Evolutionary conservation across 345 rosid species (phyloP).

Genomic region (Boechera divaricarpa): DNA sequence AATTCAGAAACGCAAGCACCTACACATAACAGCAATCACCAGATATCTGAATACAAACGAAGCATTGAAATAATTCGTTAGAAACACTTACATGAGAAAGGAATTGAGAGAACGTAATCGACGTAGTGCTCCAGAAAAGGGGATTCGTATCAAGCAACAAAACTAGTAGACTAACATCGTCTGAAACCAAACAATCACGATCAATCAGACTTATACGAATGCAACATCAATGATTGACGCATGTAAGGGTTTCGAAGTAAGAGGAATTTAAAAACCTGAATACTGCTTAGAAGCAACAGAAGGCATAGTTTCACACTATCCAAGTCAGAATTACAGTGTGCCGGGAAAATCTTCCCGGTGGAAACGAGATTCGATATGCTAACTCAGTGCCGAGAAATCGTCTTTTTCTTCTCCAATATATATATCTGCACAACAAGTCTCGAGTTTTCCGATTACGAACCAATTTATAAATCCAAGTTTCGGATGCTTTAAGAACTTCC

Average conservation of each 20-base stretch:
- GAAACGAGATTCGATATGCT: slow-evolving; percentile 16
- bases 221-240: not conserved
- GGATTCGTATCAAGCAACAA: slow-evolving; percentile 86
- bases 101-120: slow-evolving; percentile 71
- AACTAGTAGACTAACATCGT: slow-evolving; percentile 83
- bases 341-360: slow-evolving; percentile 7
- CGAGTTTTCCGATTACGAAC: not conserved
- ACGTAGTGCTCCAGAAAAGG: slow-evolving; percentile 74
- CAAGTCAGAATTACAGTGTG: slow-evolving; percentile 12
- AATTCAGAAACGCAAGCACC: slow-evolving; percentile 87
- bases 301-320: slow-evolving; percentile 54
- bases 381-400: slow-evolving; percentile 1
- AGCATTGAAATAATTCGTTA: not conserved
- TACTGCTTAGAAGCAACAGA: slow-evolving; percentile 73
- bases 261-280: slow-evolving; percentile 55
- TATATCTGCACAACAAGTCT: slow-evolving; percentile 37
- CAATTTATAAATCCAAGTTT: not conserved
- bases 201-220: not conserved
- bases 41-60: not conserved
- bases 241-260: slow-evolving; percentile 1
- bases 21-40: slow-evolving; percentile 31
- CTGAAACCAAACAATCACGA: slow-evolving; percentile 48
- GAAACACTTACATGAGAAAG: slow-evolving; percentile 64
- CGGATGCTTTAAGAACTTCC: not conserved
- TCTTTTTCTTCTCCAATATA: slow-evolving; percentile 57